phyloP scores from a whole-genome alignment of 1,284 basidiomycete species.

The Cryptococcus maquisensis region DNA sequence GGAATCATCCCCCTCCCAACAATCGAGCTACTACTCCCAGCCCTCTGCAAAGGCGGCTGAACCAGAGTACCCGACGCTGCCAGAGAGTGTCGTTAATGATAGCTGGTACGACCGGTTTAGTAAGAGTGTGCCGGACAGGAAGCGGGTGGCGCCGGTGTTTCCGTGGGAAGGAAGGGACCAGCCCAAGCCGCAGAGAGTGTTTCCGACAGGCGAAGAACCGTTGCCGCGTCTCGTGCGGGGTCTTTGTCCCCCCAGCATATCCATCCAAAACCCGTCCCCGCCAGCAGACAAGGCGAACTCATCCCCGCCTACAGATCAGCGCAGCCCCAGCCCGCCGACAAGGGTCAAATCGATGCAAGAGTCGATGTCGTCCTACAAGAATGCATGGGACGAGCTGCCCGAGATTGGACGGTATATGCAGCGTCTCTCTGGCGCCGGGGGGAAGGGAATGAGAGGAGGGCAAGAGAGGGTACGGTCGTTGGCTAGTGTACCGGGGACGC shows the following conservation, averaged over 20 bases:
- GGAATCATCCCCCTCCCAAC: constrained; percentile 51
- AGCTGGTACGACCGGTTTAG: constrained; percentile 52
- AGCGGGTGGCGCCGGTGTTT: constrained; percentile 75
- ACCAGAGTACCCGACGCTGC: constrained; percentile 37
- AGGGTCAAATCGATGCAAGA: constrained; percentile 44
- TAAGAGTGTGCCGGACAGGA: constrained; percentile 59
- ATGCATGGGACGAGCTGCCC: constrained; percentile 77
- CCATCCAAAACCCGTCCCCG: constrained; percentile 7
- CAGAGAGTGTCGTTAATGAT: constrained; percentile 41
- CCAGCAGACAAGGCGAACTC: constrained; percentile 22
- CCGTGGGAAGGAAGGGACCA: constrained; percentile 78
- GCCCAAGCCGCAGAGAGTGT: constrained; percentile 63
- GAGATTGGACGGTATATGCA: constrained; percentile 72
- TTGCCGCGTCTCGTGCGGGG: constrained; percentile 12
- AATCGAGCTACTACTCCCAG: constrained; percentile 24
- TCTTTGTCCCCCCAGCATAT: constrained; percentile 2
- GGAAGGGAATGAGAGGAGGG: constrained; percentile 1
- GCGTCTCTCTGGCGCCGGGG: constrained; percentile 51
- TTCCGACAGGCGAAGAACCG: constrained; percentile 65
- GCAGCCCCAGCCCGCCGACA: constrained; percentile 2
- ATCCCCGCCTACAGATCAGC: constrained; percentile 5
- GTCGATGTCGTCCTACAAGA: constrained; percentile 59
- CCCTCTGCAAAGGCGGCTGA: constrained; percentile 24
- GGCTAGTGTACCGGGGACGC: constrained; percentile 27
- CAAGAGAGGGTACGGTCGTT: constrained; percentile 5